Evolutionary conservation across 495 filamentous ascomycete species (phyloP).

Genomic region (Hypoxylon trugodes): DNA sequence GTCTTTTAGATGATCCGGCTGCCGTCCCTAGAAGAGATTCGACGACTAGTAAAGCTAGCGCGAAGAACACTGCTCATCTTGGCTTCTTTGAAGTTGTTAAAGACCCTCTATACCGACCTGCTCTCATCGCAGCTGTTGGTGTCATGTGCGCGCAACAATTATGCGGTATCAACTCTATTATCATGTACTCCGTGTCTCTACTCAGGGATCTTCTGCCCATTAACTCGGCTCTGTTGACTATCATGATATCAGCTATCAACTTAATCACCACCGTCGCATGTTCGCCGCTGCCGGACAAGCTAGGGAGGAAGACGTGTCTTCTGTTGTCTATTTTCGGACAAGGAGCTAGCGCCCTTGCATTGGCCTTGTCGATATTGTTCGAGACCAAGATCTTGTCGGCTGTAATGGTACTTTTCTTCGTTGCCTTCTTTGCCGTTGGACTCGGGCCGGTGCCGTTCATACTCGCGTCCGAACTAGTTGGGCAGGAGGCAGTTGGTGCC

Average conservation of each 20-base stretch:
- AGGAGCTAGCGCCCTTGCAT: constrained; percentile 73
- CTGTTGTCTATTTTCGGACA: constrained; percentile 83
- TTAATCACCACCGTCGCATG: constrained; percentile 80
- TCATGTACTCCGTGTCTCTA: constrained; percentile 97
- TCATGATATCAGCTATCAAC: constrained; percentile 86
- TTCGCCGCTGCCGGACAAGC: constrained; percentile 83
- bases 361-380: constrained; percentile 79
- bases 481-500: constrained; percentile 85
- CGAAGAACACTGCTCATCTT: constrained; percentile 55
- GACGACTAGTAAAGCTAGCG: constrained; percentile 57
- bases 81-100: constrained; percentile 72
- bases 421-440: constrained; percentile 88
- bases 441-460: constrained; percentile 95
- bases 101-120: constrained; percentile 73
- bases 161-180: constrained; percentile 92
- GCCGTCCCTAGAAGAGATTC: constrained; percentile 34
- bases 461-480: constrained; percentile 86
- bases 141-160: constrained; percentile 95
- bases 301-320: constrained; percentile 85
- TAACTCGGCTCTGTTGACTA: constrained; percentile 79
- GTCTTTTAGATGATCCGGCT: constrained; percentile 50
- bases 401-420: constrained; percentile 81
- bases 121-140: constrained; percentile 83
- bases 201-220: constrained; percentile 78
- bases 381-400: constrained; percentile 77